phyloP scores from a whole-genome alignment of 169 alveolate species.

The Amoebophrya sp. region DNA sequence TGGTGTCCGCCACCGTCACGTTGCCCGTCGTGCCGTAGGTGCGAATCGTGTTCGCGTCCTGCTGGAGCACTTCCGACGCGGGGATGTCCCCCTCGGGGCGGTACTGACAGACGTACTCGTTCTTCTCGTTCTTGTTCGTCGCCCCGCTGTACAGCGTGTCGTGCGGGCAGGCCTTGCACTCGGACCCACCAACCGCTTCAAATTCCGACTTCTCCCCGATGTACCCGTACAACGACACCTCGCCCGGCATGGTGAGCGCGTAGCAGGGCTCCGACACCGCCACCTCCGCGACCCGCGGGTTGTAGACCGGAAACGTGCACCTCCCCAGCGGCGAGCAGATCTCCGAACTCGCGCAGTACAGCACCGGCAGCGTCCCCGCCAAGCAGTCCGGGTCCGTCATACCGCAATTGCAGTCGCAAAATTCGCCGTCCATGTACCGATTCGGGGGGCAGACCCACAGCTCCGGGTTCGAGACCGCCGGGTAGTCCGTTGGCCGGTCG shows the following conservation, averaged over 20 bases:
- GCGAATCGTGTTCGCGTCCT: neutral
- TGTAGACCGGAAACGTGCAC: constrained; percentile 2
- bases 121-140: constrained; percentile 5
- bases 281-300: neutral
- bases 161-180: constrained; percentile 7
- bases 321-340: constrained; percentile 5
- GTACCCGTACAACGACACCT: neutral
- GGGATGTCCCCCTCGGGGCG: neutral
- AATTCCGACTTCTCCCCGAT: neutral
- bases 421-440: neutral
- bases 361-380: constrained; percentile 4
- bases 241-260: constrained; percentile 25
- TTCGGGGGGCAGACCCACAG: constrained; percentile 14
- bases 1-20: neutral
- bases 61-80: neutral
- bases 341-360: neutral
- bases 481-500: neutral
- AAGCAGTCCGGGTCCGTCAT: constrained; percentile 14
- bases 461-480: neutral
- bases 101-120: constrained; percentile 15
- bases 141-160: neutral
- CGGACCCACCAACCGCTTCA: neutral
- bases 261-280: constrained; percentile 21
- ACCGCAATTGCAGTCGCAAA: constrained; percentile 17
- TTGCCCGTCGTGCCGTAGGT: constrained; percentile 17